Evolutionary conservation across 108 stramenopile species (phyloP).

Genomic region (Cyclotella sp.): DNA sequence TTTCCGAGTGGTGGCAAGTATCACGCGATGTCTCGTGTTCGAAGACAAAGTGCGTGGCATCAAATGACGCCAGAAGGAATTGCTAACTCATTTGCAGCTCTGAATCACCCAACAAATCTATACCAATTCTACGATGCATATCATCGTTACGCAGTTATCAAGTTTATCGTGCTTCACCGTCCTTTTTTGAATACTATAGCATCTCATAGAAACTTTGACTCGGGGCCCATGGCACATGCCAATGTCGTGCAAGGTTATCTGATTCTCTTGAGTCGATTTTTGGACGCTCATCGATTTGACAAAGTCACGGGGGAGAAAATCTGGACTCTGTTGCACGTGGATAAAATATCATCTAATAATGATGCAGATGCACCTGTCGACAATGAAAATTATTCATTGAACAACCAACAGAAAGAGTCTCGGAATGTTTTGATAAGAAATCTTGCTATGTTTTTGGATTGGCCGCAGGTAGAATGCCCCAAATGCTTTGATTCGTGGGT

Average conservation of each 20-base stretch:
- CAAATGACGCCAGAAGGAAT: conserved; percentile 18
- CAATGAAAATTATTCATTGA: not conserved
- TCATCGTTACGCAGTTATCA: conserved; percentile 7
- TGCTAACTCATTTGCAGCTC: conserved; percentile 8
- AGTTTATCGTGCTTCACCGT: conserved; percentile 26
- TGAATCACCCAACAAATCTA: conserved; percentile 29
- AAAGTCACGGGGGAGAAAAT: not conserved
- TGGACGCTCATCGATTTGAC: not conserved
- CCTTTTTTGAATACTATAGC: conserved; percentile 29
- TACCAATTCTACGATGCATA: conserved; percentile 22
- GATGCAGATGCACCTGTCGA: not conserved
- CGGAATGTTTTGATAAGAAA: not conserved
- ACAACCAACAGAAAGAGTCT: not conserved
- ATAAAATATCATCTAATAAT: not conserved
- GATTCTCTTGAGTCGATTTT: conserved; percentile 16
- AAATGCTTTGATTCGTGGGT: not conserved
- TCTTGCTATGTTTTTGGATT: conserved; percentile 5
- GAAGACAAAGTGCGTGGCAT: conserved; percentile 7
- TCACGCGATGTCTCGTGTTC: not conserved
- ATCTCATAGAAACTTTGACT: conserved; percentile 14
- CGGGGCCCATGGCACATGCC: conserved; percentile 11
- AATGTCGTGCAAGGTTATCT: conserved; percentile 18
- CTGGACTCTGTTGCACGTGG: conserved; percentile 3
- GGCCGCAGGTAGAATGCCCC: not conserved
- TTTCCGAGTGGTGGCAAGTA: conserved; percentile 20